Evolutionary conservation across 805 yeast species (phyloP).

Genomic region (Yarrowia osloensis): DNA sequence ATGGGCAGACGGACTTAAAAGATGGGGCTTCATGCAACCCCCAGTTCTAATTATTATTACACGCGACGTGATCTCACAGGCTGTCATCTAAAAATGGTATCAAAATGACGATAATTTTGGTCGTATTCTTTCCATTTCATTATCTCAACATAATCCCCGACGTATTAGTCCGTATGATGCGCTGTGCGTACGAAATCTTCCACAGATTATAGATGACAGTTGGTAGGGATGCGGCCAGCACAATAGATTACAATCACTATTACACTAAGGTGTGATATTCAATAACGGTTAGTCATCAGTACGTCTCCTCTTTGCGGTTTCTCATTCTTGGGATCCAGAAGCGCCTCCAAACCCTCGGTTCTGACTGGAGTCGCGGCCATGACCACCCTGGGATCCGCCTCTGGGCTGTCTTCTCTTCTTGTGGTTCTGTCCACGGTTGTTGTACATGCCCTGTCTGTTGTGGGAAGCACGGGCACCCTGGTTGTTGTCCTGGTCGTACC

Average conservation of each 20-base stretch:
- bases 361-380: background rate
- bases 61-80: too few species aligned
- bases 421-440: background rate
- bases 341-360: background rate
- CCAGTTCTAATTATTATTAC: too few species aligned
- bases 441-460: conserved; percentile 16
- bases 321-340: background rate
- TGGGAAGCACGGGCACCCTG: background rate
- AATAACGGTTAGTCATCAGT: background rate
- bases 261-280: background rate
- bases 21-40: too few species aligned
- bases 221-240: too few species aligned
- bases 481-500: background rate
- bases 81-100: too few species aligned
- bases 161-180: too few species aligned
- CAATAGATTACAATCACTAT: background rate
- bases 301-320: background rate
- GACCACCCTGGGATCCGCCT: background rate
- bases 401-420: background rate
- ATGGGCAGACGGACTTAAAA: too few species aligned
- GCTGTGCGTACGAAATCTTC: too few species aligned
- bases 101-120: too few species aligned
- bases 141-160: too few species aligned
- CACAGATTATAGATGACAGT: too few species aligned
- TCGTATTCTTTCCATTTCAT: too few species aligned